phyloP scores from a whole-genome alignment of 2,329 filamentous ascomycete species.

The Sporothrix sp. region DNA sequence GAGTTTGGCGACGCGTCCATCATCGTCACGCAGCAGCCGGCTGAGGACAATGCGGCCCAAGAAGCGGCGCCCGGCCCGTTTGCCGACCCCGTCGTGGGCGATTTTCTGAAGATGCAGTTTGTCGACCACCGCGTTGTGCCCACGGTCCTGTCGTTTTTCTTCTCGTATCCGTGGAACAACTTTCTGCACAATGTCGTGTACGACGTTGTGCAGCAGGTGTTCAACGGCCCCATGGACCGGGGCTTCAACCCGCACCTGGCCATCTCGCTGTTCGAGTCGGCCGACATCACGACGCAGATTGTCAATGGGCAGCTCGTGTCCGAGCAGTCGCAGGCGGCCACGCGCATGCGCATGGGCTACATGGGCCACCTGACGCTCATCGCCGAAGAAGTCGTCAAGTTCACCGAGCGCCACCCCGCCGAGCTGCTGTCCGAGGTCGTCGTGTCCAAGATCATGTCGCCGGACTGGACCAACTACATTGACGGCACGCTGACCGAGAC shows the following conservation, averaged over 20 bases:
- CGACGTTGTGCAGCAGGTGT: conserved; percentile 97
- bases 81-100: conserved; percentile 71
- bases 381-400: conserved; percentile 96
- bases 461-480: conserved; percentile 89
- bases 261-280: conserved; percentile 85
- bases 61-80: not conserved
- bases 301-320: conserved; percentile 82
- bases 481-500: conserved; percentile 90
- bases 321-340: conserved; percentile 73
- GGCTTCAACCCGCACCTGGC: conserved; percentile 86
- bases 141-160: conserved; percentile 97
- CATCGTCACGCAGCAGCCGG: conserved; percentile 19
- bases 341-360: conserved; percentile 87
- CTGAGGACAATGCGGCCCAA: conserved; percentile 6
- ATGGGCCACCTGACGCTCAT: conserved; percentile 98
- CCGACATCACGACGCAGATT: conserved; percentile 82
- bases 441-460: conserved; percentile 78
- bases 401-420: conserved; percentile 85
- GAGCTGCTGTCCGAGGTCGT: conserved; percentile 78
- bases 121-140: conserved; percentile 91
- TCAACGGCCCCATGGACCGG: conserved; percentile 95
- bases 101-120: conserved; percentile 92
- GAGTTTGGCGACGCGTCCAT: conserved; percentile 24
- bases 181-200: conserved; percentile 99
- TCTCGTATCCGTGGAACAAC: conserved; percentile 98